Evolutionary conservation across 306 rosid genomes (phyloP).

Genomic region (barrel medic (Medicago truncatula)): MtrunA17r5.0-ANR NC_053046.1:37117001-37117500

Average conservation of each 20-base stretch:
- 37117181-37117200: constrained; percentile 96
- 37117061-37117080: constrained; percentile 88
- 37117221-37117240: background rate
- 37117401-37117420: background rate
- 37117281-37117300: background rate
- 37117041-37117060: constrained; percentile 43
- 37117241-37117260: background rate
- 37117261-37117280: background rate
- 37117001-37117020: constrained; percentile 15
- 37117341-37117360: background rate
- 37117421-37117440: background rate
- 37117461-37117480: background rate
- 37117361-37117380: background rate
- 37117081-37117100: constrained; percentile 94
- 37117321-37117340: background rate
- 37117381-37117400: background rate
- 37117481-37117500: background rate
- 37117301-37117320: constrained; percentile 7
- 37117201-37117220: constrained; percentile 89
- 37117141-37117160: constrained; percentile 89
- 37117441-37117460: background rate
- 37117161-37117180: constrained; percentile 91
- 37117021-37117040: background rate
- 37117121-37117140: constrained; percentile 88
- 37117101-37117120: constrained; percentile 81